Evolutionary conservation across 169 alveolate species (phyloP), one percentile per base, ranked within the genome.

Genomic region (Eimeria praecox): DNA sequence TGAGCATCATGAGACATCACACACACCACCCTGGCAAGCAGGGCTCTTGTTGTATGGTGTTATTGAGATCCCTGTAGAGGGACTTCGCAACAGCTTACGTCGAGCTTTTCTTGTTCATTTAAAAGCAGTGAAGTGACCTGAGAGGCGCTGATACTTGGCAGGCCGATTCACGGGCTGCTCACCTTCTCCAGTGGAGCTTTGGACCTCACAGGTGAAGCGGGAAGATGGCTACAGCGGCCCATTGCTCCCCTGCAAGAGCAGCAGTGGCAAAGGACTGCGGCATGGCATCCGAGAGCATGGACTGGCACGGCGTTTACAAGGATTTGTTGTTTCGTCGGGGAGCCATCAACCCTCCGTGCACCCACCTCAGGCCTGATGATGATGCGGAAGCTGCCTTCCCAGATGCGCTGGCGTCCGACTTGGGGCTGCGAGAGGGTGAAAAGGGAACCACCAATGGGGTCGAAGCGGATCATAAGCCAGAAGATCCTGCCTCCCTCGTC

Each of bases 281-380:
- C 27, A 24, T 46, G 64, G 12, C 71, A 18, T n/a, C n/a, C 22
- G 92, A 30, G 10, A 20, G 75, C 75, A 85, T 85, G 59, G 94
- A 87, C n/a, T 87, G 94, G 94, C 94, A 87, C 33, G 94, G 94
- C 12, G 56, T 87, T 4, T 87, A 87, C 94, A 59, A 77, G 52
- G 83, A 87, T 75, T 27, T 87, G 64, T 24, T 87, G 44, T 87
- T 87, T 40, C 38, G 71, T 27, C 64, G 94, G 16, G 94, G 94
- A 62, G 40, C 94, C 18, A 59, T 62, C 66, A 87, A 87, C 35
- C 94, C 94, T 14, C 94, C 94, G 2, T 87, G 94, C 66, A 38
- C 66, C 69, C 83, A 64, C 83, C 62, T 62, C 30, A 59, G 42
- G 49, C 18, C 42, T 35, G 77, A 80, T 30, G 71, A 44, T 6